Evolutionary conservation across 495 filamentous ascomycete species (phyloP).

Genomic region (Hypoxylon fragiforme): DNA sequence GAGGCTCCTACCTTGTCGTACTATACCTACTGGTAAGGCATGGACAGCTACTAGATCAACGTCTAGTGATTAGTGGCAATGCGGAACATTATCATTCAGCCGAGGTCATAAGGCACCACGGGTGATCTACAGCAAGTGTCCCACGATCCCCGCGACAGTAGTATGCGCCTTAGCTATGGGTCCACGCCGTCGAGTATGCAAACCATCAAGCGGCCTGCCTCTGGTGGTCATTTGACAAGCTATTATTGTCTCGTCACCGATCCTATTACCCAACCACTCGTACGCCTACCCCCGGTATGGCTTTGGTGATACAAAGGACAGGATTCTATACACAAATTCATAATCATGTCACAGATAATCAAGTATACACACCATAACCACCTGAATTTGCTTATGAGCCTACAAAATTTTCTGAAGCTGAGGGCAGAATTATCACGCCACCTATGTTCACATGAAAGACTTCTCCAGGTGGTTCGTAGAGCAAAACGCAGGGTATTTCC

Average conservation of each 20-base stretch:
- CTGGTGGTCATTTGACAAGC: too few species aligned
- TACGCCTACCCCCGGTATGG: too few species aligned
- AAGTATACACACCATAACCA: too few species aligned
- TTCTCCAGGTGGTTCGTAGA: not conserved
- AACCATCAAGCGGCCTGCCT: too few species aligned
- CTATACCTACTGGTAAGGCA: constrained; percentile 4
- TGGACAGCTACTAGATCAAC: constrained; percentile 7
- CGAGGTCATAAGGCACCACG: constrained; percentile 1
- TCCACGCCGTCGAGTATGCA: not conserved
- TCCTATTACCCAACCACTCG: too few species aligned
- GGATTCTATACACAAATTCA: too few species aligned
- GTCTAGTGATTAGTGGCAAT: constrained; percentile 3
- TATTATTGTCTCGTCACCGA: too few species aligned
- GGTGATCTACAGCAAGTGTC: constrained; percentile 19
- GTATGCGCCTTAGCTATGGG: not conserved
- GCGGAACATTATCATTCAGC: constrained; percentile 4
- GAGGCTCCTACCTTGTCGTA: not conserved
- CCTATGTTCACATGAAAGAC: constrained; percentile 17
- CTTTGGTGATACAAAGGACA: too few species aligned
- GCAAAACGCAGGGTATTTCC: constrained; percentile 4
- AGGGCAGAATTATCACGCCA: too few species aligned
- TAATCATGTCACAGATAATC: too few species aligned
- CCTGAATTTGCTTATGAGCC: too few species aligned
- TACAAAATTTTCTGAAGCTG: too few species aligned
- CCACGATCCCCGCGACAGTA: constrained; percentile 1